Conservation (phyloP, 2,329 filamentous ascomycete genomes). For the Epichloe brachyelytri region DNA sequence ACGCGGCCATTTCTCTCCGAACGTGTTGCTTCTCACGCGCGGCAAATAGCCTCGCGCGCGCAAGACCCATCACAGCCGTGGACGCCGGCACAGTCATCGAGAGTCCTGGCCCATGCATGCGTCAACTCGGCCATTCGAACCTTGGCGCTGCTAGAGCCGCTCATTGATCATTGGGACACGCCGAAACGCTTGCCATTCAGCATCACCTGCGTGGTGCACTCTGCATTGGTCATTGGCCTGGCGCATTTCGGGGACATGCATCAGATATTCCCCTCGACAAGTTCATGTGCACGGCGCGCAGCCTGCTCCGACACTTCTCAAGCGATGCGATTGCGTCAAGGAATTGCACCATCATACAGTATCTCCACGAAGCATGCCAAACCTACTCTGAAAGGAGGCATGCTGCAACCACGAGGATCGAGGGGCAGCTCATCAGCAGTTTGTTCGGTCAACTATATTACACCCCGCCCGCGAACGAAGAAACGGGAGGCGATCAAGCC, state of each 20-base stretch:
- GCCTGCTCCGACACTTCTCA: slow-evolving; percentile 10
- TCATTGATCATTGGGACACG: slow-evolving; percentile 17
- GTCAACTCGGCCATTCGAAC: slow-evolving; percentile 18
- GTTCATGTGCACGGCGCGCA: slow-evolving; percentile 10
- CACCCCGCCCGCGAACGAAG: not conserved
- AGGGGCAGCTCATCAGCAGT: slow-evolving; percentile 12
- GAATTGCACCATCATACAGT: slow-evolving; percentile 11
- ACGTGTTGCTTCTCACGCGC: slow-evolving; percentile 10
- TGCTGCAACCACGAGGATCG: slow-evolving; percentile 11
- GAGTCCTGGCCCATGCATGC: slow-evolving; percentile 14
- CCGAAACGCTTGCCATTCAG: slow-evolving; percentile 27
- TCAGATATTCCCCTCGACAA: slow-evolving; percentile 13
- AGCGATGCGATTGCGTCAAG: slow-evolving; percentile 13
- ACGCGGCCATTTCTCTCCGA: slow-evolving; percentile 19
- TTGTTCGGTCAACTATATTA: slow-evolving; percentile 15
- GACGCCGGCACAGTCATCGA: not conserved
- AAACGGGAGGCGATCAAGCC: not conserved
- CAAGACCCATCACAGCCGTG: not conserved
- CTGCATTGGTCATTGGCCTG: slow-evolving; percentile 27
- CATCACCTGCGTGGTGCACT: slow-evolving; percentile 29
- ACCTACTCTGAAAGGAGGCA: slow-evolving; percentile 11
- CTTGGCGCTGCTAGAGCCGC: slow-evolving; percentile 24
- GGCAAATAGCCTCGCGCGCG: not conserved
- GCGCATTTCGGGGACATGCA: slow-evolving; percentile 30
- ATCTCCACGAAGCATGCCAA: slow-evolving; percentile 13